These are phyloP conservation scores for Arabis alpina DNA, from an alignment of 345 rosid species.

Conservation along the genomic window DNA sequence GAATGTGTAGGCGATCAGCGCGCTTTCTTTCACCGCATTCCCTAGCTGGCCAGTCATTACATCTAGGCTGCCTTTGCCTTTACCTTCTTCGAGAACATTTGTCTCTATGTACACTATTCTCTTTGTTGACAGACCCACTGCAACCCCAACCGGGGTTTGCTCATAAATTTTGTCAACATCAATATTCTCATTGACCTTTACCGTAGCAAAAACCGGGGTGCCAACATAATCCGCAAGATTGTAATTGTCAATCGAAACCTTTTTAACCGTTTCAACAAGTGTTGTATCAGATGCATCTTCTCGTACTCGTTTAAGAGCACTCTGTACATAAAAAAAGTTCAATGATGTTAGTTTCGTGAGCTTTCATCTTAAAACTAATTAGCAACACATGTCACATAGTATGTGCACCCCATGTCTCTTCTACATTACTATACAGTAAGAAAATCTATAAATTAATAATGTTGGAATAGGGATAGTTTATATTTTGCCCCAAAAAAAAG, in stretches of 20 bases:
- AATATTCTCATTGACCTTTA: slow-evolving; percentile 21
- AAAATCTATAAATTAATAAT: too few relatives aligned
- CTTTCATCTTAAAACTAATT: background rate
- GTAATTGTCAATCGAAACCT: too few relatives aligned
- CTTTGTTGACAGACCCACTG: too few relatives aligned
- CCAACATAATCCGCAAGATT: too few relatives aligned
- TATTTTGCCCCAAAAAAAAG: too few relatives aligned
- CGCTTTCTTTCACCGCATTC: slow-evolving; percentile 89
- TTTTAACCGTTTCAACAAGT: slow-evolving; percentile 25
- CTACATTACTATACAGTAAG: too few relatives aligned
- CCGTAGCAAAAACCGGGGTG: slow-evolving; percentile 12
- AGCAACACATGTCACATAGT: background rate
- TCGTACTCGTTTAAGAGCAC: background rate
- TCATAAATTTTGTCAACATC: too few relatives aligned
- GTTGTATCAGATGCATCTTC: slow-evolving; percentile 25
- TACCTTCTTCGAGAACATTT: slow-evolving; percentile 46
- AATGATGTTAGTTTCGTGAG: background rate
- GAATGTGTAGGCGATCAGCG: slow-evolving; percentile 68
- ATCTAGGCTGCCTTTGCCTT: slow-evolving; percentile 75
- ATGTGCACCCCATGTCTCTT: too few relatives aligned
- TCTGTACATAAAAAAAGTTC: background rate
- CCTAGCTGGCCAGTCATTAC: slow-evolving; percentile 76
- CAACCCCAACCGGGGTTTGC: too few relatives aligned
- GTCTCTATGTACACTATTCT: slow-evolving; percentile 66
- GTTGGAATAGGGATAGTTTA: too few relatives aligned